A percentile compares a stretch with the other conserved stretches of the same genome.
phyloP scores from a whole-genome alignment of 108 stramenopile species.

The Conticribra guillardii region DNA sequence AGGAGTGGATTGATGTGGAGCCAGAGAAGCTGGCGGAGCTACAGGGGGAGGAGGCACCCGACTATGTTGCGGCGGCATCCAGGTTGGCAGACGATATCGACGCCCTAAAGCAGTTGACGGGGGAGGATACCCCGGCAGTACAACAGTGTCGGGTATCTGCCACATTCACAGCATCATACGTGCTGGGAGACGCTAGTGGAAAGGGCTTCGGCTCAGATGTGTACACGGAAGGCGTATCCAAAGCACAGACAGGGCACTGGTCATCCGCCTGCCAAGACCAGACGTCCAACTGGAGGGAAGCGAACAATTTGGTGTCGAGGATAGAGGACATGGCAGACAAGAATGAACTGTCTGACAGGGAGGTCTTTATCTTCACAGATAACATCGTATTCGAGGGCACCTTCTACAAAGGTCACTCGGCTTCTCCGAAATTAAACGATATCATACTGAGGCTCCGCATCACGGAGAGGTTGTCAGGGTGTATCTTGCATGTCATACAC shows the following conservation, averaged over 20 bases:
- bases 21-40: no score
- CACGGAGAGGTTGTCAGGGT: neutral
- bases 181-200: slow-evolving; percentile 47
- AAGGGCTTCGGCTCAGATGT: slow-evolving; percentile 30
- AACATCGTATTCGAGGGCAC: slow-evolving; percentile 43
- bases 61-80: neutral
- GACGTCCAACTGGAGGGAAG: slow-evolving; percentile 45
- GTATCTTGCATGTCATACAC: slow-evolving; percentile 18
- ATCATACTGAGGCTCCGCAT: slow-evolving; percentile 36
- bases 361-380: slow-evolving; percentile 55
- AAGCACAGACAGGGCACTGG: slow-evolving; percentile 26
- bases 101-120: neutral
- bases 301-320: slow-evolving; percentile 24
- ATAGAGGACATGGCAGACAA: slow-evolving; percentile 16
- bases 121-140: neutral
- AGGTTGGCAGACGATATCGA: neutral
- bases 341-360: slow-evolving; percentile 6
- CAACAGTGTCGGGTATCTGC: neutral
- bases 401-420: slow-evolving; percentile 51
- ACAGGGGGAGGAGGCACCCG: no score
- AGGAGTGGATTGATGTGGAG: no score
- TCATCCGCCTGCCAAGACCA: neutral
- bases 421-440: slow-evolving; percentile 15
- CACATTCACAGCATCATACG: neutral
- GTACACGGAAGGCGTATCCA: neutral